Conservation (phyloP, 2,329 filamentous ascomycete species). For the Colletotrichum sojae region DNA sequence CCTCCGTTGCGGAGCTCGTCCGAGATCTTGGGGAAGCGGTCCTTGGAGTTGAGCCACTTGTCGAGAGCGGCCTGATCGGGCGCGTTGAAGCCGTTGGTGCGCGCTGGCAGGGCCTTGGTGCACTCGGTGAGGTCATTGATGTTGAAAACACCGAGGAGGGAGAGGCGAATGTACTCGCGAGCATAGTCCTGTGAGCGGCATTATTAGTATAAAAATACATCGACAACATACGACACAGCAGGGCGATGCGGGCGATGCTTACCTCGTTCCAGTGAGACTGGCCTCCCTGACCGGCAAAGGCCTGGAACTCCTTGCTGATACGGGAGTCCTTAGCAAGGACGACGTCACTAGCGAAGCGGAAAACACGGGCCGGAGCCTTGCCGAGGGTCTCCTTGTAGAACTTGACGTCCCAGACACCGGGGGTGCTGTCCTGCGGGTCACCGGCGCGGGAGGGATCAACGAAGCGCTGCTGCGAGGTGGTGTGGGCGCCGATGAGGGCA, state of each 20-base stretch:
- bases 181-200: conserved; percentile 59
- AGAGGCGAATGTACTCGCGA: conserved; percentile 66
- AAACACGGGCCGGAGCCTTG: conserved; percentile 52
- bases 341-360: conserved; percentile 58
- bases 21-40: conserved; percentile 56
- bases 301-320: conserved; percentile 54
- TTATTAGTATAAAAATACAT: neutral
- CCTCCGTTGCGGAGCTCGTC: conserved; percentile 46
- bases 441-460: conserved; percentile 57
- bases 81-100: conserved; percentile 42
- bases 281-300: conserved; percentile 51
- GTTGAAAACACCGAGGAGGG: conserved; percentile 68
- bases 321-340: conserved; percentile 54
- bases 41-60: conserved; percentile 48
- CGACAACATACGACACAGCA: neutral
- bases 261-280: conserved; percentile 59
- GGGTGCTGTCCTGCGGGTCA: conserved; percentile 65
- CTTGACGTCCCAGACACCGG: conserved; percentile 66
- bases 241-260: neutral
- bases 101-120: conserved; percentile 63
- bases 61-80: conserved; percentile 33
- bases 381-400: conserved; percentile 62
- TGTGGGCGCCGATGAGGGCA: conserved; percentile 69
- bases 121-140: conserved; percentile 70
- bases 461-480: conserved; percentile 63